Percentiles rank a stretch among this genome's conserved stretches.
Conservation (phyloP, 257 asterid species). For the Ocimum tenuiflorum region DNA sequence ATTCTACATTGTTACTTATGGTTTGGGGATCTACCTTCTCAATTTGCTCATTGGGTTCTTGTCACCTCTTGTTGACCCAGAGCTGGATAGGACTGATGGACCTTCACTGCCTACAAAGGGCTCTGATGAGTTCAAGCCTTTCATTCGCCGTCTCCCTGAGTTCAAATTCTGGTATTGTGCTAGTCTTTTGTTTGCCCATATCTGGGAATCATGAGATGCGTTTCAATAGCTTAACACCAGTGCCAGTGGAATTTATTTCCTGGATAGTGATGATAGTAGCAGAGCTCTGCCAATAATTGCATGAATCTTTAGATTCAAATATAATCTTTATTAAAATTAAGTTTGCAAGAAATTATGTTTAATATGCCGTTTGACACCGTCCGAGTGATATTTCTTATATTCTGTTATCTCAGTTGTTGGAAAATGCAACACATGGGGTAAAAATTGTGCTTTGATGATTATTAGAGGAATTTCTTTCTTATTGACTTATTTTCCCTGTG, state of each 20-base stretch:
- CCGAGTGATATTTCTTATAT: not conserved
- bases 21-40: conserved; percentile 83
- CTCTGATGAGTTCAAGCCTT: conserved; percentile 95
- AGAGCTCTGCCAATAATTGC: not conserved
- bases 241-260: too few relatives aligned
- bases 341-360: not conserved
- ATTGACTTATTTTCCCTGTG: not conserved
- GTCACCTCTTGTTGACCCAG: conserved; percentile 97
- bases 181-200: conserved; percentile 6
- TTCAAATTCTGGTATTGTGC: conserved; percentile 77
- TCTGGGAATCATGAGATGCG: conserved; percentile 7
- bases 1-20: conserved; percentile 80
- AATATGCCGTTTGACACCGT: not conserved
- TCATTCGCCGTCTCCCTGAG: conserved; percentile 97
- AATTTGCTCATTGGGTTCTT: conserved; percentile 89
- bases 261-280: not conserved
- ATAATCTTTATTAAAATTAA: not conserved
- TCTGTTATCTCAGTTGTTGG: not conserved
- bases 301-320: too few relatives aligned
- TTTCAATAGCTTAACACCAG: too few relatives aligned
- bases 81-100: conserved; percentile 67
- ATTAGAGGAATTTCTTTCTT: not conserved
- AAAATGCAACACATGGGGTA: not conserved
- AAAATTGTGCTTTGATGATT: not conserved
- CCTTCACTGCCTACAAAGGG: conserved; percentile 93